A percentile compares a stretch with the other conserved stretches of the same genome.
Conservation (phyloP, 2,329 filamentous ascomycete genomes). For the Colletotrichum sidae region DNA sequence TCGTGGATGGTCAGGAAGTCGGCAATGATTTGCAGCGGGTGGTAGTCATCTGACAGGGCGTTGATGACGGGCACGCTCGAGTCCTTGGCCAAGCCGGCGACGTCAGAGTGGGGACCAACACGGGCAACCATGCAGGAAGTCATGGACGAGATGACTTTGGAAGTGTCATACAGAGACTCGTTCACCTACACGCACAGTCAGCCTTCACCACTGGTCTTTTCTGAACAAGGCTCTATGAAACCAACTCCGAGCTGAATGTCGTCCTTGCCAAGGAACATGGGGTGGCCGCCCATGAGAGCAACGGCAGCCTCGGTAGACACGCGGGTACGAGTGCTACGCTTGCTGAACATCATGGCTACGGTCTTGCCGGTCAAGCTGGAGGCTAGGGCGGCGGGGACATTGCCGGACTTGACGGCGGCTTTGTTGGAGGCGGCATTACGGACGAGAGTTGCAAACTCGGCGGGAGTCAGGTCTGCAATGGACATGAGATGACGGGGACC, state of each 20-base stretch:
- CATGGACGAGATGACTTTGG: conserved; percentile 94
- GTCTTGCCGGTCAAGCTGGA: conserved; percentile 79
- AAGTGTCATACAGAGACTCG: conserved; percentile 93
- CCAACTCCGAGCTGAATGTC: conserved; percentile 94
- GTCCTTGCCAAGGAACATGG: conserved; percentile 96
- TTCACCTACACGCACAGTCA: conserved; percentile 71
- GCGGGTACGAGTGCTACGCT: conserved; percentile 92
- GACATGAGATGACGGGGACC: conserved; percentile 88
- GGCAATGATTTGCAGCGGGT: conserved; percentile 93
- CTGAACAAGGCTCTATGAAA: conserved; percentile 34
- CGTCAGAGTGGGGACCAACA: conserved; percentile 81
- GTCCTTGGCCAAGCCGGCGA: conserved; percentile 76
- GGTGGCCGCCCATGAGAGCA: conserved; percentile 87
- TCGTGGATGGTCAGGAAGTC: conserved; percentile 94
- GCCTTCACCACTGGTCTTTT: not conserved
- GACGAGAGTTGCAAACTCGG: conserved; percentile 85
- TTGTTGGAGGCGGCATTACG: conserved; percentile 86
- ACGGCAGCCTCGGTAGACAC: conserved; percentile 94
- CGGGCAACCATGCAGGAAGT: conserved; percentile 85
- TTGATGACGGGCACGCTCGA: conserved; percentile 87
- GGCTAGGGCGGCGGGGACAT: conserved; percentile 68
- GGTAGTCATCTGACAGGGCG: conserved; percentile 88
- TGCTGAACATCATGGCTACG: conserved; percentile 96
- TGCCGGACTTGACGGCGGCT: conserved; percentile 77
- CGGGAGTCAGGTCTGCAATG: conserved; percentile 84